Percentiles rank a stretch among this genome's conserved stretches.
Conservation (phyloP, 345 rosid genomes). For the Turnera subulata region DNA sequence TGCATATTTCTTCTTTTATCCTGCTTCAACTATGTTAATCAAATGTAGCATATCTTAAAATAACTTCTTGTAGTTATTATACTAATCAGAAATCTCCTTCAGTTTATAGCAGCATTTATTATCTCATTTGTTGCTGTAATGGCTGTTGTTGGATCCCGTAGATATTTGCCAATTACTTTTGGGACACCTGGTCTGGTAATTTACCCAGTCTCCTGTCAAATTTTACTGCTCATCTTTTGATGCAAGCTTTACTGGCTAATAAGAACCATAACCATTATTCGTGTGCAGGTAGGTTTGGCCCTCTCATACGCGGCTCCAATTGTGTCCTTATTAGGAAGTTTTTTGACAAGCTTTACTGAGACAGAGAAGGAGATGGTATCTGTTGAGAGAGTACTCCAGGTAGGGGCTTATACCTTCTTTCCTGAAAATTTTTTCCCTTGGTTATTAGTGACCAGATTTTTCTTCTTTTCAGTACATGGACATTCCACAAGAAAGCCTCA, state of each 20-base stretch:
- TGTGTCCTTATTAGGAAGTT: slow-evolving; percentile 79
- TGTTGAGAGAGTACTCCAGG: slow-evolving; percentile 85
- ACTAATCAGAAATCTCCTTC: slow-evolving; percentile 21
- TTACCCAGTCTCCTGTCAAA: slow-evolving; percentile 6
- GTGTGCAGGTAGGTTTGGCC: slow-evolving; percentile 78
- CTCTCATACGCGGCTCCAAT: slow-evolving; percentile 88
- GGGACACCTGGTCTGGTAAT: slow-evolving; percentile 93
- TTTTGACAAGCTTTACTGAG: slow-evolving; percentile 88
- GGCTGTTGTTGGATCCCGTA: slow-evolving; percentile 71
- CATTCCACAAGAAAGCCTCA: slow-evolving; percentile 72
- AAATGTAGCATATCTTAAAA: background rate
- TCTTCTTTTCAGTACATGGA: slow-evolving; percentile 64
- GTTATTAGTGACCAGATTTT: slow-evolving; percentile 14
- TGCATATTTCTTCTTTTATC: too few species aligned
- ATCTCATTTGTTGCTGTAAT: slow-evolving; percentile 67
- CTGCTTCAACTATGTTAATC: too few species aligned
- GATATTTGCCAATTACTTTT: slow-evolving; percentile 56
- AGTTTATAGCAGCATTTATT: slow-evolving; percentile 76
- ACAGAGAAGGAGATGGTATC: slow-evolving; percentile 97
- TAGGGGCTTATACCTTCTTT: slow-evolving; percentile 17
- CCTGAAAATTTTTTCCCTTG: background rate
- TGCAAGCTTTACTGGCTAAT: background rate
- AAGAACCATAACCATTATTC: too few species aligned
- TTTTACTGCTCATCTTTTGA: background rate
- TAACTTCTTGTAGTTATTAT: background rate